Base-by-base conservation (phyloP, 2,329 filamentous ascomycete genomes). In the Botrytis tulipae region DNA sequence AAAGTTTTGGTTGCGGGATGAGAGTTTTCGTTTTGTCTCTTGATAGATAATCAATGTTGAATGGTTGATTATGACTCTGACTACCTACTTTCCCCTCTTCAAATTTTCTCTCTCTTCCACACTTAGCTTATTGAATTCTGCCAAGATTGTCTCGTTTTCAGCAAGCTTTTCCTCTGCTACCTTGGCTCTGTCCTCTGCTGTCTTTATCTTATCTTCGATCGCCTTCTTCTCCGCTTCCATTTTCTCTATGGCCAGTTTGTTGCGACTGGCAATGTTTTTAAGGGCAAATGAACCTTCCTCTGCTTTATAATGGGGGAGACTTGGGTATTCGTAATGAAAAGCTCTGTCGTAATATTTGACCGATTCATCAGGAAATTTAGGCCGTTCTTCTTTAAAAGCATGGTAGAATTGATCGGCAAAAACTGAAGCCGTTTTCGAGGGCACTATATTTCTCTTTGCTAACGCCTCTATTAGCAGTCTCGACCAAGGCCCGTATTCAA, bases 401-500 rank as follows among this genome's bases (percentile, higher is more conserved):
- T n/a, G 1, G 22, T n/a, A 14, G 4, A 51, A 51, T n/a, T n/a
- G n/a, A 32, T 32, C 32, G 32, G 32, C 10, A 4, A 51, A 25
- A 51, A 0, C n/a, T 2, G 3, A 14, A 25, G 5, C 25, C 12
- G 25, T 4, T n/a, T 51, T 22, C 1, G 25, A 51, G 48, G 48
- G 25, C 48, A 51, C 2, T 51, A 14, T 1, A 25, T 51, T n/a
- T n/a, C 25, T 51, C 48, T 0, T 51, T 51, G 4, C 48, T 16
- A n/a, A 51, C 2, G 48, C 48, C 1, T 14, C 2, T 51, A 1
- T n/a, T 3, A 51, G 10, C 25, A 4, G 4, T 2, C 12, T 3
- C 4, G 4, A 4, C 48, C 48, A 51, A 2, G 0, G 1, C 4
- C 1, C 0, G 25, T 3, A 6, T n/a, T 51, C 10, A 12, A 51